These are phyloP conservation scores for Curvularia eragrostidis DNA, from an alignment of 2,329 filamentous ascomycete genomes.

Conservation along the genomic window DNA sequence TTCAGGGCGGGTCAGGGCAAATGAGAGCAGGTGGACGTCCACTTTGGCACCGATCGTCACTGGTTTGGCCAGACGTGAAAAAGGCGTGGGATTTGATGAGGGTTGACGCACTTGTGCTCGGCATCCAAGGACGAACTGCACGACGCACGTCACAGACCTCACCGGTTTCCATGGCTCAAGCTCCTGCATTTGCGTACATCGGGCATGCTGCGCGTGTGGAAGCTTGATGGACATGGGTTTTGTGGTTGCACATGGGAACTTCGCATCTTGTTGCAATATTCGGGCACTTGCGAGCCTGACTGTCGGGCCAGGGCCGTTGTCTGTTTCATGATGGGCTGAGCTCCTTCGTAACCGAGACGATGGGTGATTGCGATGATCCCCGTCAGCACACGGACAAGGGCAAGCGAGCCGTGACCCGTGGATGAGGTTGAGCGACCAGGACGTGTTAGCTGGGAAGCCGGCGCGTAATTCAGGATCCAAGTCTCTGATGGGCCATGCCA, in stretches of 20 bases:
- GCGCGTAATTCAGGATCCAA: conserved; percentile 14
- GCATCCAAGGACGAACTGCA: conserved; percentile 18
- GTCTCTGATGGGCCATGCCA: conserved; percentile 6
- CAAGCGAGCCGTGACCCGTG: conserved; percentile 14
- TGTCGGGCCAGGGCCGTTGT: conserved; percentile 26
- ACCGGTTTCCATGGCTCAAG: conserved; percentile 22
- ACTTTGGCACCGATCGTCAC: conserved; percentile 12
- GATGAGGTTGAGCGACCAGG: conserved; percentile 8
- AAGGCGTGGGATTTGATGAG: conserved; percentile 18
- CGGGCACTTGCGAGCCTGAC: conserved; percentile 26
- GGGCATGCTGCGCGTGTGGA: conserved; percentile 3
- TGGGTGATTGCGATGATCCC: conserved; percentile 17
- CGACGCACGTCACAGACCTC: conserved; percentile 23
- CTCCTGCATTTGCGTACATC: conserved; percentile 20
- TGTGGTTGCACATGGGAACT: conserved; percentile 20
- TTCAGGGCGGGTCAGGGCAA: conserved; percentile 20
- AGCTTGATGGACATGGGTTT: conserved; percentile 11
- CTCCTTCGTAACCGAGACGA: conserved; percentile 24
- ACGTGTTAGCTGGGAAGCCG: conserved; percentile 11
- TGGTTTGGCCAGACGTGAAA: conserved; percentile 7
- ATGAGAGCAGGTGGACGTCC: conserved; percentile 18
- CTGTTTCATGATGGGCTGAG: conserved; percentile 20
- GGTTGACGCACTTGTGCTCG: conserved; percentile 18
- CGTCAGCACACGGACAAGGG: conserved; percentile 12
- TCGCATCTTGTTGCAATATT: conserved; percentile 26